Percentiles rank a stretch among this genome's conserved stretches.
phyloP scores from a whole-genome alignment of 306 rosid species.

The Cicer judaicum region DNA sequence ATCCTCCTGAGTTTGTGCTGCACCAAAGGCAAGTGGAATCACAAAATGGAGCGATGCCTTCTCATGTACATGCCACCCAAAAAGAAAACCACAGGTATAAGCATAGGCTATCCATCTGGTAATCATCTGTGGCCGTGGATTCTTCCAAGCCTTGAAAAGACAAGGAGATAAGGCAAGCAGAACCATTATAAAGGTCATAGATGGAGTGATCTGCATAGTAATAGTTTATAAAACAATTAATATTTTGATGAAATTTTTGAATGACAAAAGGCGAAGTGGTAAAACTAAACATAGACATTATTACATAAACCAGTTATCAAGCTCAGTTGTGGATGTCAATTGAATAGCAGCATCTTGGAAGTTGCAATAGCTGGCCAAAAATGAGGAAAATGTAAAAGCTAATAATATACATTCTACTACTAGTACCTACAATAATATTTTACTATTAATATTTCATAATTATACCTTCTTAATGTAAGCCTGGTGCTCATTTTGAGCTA shows the following conservation, averaged over 20 bases:
- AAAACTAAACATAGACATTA: conserved; percentile 14
- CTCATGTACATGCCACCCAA: conserved; percentile 99
- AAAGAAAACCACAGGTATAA: conserved; percentile 86
- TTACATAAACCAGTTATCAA: conserved; percentile 22
- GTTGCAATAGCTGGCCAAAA: conserved; percentile 22
- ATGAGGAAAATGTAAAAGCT: conserved; percentile 27
- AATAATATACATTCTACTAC: conserved; percentile 11
- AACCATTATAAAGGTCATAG: conserved; percentile 68
- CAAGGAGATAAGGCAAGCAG: conserved; percentile 89
- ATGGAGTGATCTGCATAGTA: conserved; percentile 78
- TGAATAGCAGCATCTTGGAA: conserved; percentile 26
- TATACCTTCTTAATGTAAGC: not conserved
- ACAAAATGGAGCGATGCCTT: conserved; percentile 96
- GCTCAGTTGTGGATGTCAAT: conserved; percentile 22
- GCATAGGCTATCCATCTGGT: conserved; percentile 90
- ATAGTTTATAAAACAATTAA: conserved; percentile 34
- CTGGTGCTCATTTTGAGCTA: not conserved
- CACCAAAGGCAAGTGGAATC: conserved; percentile 75
- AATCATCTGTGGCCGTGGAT: conserved; percentile 77
- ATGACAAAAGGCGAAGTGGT: conserved; percentile 8
- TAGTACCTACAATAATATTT: conserved; percentile 1
- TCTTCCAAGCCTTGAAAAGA: conserved; percentile 79
- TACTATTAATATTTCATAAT: conserved; percentile 15
- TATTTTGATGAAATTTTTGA: conserved; percentile 25
- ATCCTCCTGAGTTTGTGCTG: conserved; percentile 66